phyloP scores from a whole-genome alignment of 768 basidiomycete species.

The Amanita rubescens region DNA sequence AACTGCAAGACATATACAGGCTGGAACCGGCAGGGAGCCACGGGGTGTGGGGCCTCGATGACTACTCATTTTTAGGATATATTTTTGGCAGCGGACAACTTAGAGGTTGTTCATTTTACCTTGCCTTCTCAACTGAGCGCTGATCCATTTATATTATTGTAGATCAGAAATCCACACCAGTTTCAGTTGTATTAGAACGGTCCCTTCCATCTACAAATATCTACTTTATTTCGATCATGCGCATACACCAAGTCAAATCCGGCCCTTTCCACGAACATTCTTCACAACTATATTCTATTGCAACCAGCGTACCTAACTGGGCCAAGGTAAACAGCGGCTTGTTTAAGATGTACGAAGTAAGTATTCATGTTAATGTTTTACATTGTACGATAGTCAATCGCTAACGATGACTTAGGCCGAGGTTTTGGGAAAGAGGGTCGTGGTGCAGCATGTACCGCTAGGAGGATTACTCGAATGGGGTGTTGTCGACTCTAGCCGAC shows the following conservation, averaged over 20 bases:
- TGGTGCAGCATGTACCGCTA: conserved; percentile 88
- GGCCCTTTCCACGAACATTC: conserved; percentile 94
- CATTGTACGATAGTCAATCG: no score
- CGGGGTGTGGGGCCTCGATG: conserved; percentile 97
- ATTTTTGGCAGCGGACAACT: conserved; percentile 89
- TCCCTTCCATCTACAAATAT: conserved; percentile 63
- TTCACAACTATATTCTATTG: conserved; percentile 82
- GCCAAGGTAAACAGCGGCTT: conserved; percentile 84
- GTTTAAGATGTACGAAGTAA: conserved; percentile 92
- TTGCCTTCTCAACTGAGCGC: background rate
- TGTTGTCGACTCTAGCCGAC: conserved; percentile 7
- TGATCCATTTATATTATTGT: conserved; percentile 11
- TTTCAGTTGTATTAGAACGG: conserved; percentile 52
- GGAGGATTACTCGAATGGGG: conserved; percentile 77
- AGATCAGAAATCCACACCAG: conserved; percentile 62
- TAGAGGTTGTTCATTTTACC: conserved; percentile 39
- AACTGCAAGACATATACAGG: conserved; percentile 79
- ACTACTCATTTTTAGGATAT: conserved; percentile 84
- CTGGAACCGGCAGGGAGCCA: conserved; percentile 97
- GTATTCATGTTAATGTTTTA: conserved; percentile 14
- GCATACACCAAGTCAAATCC: conserved; percentile 73
- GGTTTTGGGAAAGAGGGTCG: conserved; percentile 90
- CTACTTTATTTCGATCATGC: conserved; percentile 71
- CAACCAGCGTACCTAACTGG: conserved; percentile 85
- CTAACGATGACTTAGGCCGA: conserved; percentile 49